Evolutionary conservation across 306 rosid species (phyloP).

Genomic region (Myrica gale): DNA sequence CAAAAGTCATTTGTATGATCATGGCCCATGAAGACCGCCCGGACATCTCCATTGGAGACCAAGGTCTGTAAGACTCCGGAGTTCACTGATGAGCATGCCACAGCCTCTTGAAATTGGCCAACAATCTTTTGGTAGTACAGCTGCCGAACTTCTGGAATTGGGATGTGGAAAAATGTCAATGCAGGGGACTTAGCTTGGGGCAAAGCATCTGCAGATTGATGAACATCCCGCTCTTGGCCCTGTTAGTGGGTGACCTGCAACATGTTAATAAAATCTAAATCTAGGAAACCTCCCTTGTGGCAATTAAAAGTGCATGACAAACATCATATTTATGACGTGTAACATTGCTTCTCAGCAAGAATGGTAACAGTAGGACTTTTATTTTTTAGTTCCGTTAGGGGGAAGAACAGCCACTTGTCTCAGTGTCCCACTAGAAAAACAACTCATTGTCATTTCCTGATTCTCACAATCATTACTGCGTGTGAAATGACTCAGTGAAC

Average conservation of each 20-base stretch:
- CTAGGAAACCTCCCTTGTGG: slow-evolving; percentile 45
- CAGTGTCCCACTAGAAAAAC: background rate
- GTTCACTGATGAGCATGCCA: slow-evolving; percentile 73
- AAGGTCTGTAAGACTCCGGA: slow-evolving; percentile 69
- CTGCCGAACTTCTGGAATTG: slow-evolving; percentile 75
- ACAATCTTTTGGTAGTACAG: slow-evolving; percentile 50
- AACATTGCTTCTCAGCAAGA: background rate
- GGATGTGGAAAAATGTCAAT: slow-evolving; percentile 77
- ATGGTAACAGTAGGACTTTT: background rate
- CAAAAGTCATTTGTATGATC: slow-evolving; percentile 89
- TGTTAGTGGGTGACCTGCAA: slow-evolving; percentile 70
- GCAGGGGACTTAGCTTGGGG: slow-evolving; percentile 39
- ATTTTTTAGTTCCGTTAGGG: background rate
- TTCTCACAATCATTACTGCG: background rate
- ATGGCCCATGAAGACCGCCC: slow-evolving; percentile 90
- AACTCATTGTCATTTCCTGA: background rate
- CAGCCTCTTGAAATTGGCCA: slow-evolving; percentile 74
- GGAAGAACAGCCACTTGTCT: background rate
- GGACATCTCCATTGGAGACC: slow-evolving; percentile 72
- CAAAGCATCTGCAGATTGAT: slow-evolving; percentile 27
- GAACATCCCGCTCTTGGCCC: slow-evolving; percentile 45
- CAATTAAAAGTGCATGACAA: slow-evolving; percentile 27
- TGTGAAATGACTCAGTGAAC: background rate
- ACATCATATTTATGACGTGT: background rate
- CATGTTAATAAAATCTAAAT: slow-evolving; percentile 69